A percentile compares a stretch with the other conserved stretches of the same genome.
Conservation (phyloP, 352 stramenopile genomes). For the Lagenidium giganteum region DNA sequence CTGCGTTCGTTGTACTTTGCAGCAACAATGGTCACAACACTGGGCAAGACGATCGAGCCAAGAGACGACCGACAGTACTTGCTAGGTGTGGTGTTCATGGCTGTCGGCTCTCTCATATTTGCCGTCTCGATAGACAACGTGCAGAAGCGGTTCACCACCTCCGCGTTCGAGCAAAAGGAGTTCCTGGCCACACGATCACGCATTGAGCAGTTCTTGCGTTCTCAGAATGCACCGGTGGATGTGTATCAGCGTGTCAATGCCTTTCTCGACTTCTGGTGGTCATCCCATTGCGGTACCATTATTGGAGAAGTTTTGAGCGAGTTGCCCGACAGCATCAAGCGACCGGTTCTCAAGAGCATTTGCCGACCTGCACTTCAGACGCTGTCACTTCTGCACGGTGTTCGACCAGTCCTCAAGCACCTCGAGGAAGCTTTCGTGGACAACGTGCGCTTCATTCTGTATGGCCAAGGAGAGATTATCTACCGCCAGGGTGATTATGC, state of each 20-base stretch:
- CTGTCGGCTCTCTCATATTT: conserved; percentile 40
- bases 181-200: conserved; percentile 34
- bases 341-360: conserved; percentile 36
- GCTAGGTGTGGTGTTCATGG: no score
- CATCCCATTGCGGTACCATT: conserved; percentile 26
- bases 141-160: conserved; percentile 44
- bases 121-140: conserved; percentile 45
- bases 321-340: conserved; percentile 23
- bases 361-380: conserved; percentile 34
- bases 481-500: conserved; percentile 29
- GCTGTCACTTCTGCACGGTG: conserved; percentile 19
- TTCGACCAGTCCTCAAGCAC: conserved; percentile 18
- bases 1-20: no score
- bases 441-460: conserved; percentile 29
- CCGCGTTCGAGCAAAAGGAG: conserved; percentile 44
- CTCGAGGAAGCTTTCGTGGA: conserved; percentile 34
- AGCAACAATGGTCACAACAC: no score
- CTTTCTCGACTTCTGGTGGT: conserved; percentile 51
- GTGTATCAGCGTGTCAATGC: conserved; percentile 39
- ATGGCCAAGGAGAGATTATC: conserved; percentile 36
- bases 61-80: no score
- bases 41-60: no score
- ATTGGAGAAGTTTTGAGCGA: conserved; percentile 28
- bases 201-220: conserved; percentile 38
- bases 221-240: conserved; percentile 28